These are phyloP conservation scores for Aspergillus vadensis DNA, from an alignment of 2,329 filamentous ascomycete genomes.

Conservation along the genomic window DNA sequence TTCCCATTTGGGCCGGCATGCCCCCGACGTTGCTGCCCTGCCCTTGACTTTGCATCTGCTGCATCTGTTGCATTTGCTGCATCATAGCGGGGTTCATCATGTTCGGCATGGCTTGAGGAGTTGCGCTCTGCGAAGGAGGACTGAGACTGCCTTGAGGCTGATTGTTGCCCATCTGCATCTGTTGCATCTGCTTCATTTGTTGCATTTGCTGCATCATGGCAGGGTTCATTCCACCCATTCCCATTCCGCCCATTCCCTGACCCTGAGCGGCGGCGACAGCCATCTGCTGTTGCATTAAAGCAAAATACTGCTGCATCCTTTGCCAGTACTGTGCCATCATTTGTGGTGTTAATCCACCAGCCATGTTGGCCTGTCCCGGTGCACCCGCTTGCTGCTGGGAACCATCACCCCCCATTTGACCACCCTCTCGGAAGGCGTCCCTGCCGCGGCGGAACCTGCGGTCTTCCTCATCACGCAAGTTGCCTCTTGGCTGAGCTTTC, in stretches of 20 bases:
- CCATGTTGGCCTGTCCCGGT: conserved; percentile 43
- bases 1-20: conserved; percentile 41
- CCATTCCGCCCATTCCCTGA: conserved; percentile 47
- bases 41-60: conserved; percentile 52
- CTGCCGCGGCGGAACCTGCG: conserved; percentile 51
- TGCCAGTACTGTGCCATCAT: conserved; percentile 99
- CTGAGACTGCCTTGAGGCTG: conserved; percentile 40
- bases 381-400: conserved; percentile 51
- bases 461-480: conserved; percentile 87
- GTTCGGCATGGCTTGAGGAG: conserved; percentile 59
- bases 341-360: conserved; percentile 81
- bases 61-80: conserved; percentile 73
- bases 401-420: conserved; percentile 40
- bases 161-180: conserved; percentile 52
- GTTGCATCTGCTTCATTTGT: conserved; percentile 59
- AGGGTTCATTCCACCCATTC: conserved; percentile 71
- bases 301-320: conserved; percentile 96
- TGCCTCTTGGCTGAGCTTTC: conserved; percentile 92
- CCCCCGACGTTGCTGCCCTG: conserved; percentile 23
- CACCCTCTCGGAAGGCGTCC: conserved; percentile 44
- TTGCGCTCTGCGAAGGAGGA: conserved; percentile 41
- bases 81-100: conserved; percentile 74
- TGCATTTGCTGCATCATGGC: conserved; percentile 74
- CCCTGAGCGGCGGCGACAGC: conserved; percentile 53
- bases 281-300: conserved; percentile 92